Conservation (phyloP, 2,329 filamentous ascomycete genomes). For the Teratosphaeria destructans region DNA sequence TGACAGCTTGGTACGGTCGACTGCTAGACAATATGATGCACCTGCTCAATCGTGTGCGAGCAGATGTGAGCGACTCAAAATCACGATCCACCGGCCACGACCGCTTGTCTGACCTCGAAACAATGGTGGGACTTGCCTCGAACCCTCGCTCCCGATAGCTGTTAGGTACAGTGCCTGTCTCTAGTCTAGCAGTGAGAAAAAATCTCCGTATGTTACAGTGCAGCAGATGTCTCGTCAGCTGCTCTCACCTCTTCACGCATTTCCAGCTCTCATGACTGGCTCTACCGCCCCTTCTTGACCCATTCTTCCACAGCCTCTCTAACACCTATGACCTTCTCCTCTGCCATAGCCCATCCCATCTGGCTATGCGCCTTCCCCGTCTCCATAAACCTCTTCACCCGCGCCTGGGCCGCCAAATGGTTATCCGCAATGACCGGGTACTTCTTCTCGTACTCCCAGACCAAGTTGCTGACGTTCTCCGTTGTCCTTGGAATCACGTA, state of each 20-base stretch:
- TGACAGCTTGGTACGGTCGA: too few species aligned
- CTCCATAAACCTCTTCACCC: conserved; percentile 57
- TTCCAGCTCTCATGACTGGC: not conserved
- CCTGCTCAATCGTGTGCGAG: too few species aligned
- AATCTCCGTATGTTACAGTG: not conserved
- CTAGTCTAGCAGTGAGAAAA: not conserved
- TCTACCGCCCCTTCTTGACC: conserved; percentile 65
- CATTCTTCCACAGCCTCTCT: conserved; percentile 73
- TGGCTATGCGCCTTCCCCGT: conserved; percentile 66
- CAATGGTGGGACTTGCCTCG: too few species aligned
- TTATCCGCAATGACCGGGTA: conserved; percentile 74
- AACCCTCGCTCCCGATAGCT: too few species aligned
- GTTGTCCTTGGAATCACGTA: conserved; percentile 79
- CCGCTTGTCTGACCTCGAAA: too few species aligned
- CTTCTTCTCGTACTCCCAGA: conserved; percentile 87
- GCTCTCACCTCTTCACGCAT: not conserved
- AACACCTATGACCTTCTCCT: conserved; percentile 67
- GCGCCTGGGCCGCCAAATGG: conserved; percentile 62
- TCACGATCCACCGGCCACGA: too few species aligned
- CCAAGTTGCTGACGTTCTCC: conserved; percentile 72
- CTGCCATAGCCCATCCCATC: conserved; percentile 60
- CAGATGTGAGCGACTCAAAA: too few species aligned
- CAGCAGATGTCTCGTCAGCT: not conserved
- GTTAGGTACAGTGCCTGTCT: not conserved
- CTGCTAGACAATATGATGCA: too few species aligned